Evolutionary conservation across 495 filamentous ascomycete genomes (phyloP).

Genomic region (Lophium mytilinum): DNA sequence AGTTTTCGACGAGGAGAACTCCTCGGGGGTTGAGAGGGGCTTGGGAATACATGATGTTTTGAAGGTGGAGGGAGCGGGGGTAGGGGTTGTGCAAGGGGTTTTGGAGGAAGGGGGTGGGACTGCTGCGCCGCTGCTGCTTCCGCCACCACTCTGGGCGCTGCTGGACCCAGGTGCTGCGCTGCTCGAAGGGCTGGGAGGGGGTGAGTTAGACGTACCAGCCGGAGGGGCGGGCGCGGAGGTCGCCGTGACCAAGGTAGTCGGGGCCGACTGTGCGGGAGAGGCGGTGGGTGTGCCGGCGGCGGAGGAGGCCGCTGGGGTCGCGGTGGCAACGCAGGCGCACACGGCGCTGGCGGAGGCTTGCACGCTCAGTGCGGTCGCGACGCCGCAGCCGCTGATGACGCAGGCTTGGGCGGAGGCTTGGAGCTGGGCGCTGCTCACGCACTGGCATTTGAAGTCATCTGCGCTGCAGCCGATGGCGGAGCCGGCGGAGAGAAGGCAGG

Average conservation of each 20-base stretch:
- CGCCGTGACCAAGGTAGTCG: not conserved
- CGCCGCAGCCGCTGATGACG: not conserved
- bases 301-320: not conserved
- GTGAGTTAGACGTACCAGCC: not conserved
- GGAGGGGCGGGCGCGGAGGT: not conserved
- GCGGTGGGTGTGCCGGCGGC: not conserved
- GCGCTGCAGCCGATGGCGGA: slow-evolving; percentile 46
- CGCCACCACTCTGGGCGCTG: not conserved
- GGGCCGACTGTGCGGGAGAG: not conserved
- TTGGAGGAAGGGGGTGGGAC: too few species aligned
- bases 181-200: not conserved
- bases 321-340: not conserved
- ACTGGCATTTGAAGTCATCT: not conserved
- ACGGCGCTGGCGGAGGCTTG: not conserved
- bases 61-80: not conserved
- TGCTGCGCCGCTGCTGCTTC: not conserved
- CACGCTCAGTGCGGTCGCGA: not conserved
- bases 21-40: not conserved
- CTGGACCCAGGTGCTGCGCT: not conserved
- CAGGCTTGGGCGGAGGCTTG: not conserved
- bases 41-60: not conserved
- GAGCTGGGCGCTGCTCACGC: not conserved
- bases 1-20: not conserved
- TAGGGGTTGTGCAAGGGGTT: not conserved
- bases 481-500: slow-evolving; percentile 42